phyloP scores from a whole-genome alignment of 164 flowering plant genomes.

The Nymphaea colorata region DNA sequence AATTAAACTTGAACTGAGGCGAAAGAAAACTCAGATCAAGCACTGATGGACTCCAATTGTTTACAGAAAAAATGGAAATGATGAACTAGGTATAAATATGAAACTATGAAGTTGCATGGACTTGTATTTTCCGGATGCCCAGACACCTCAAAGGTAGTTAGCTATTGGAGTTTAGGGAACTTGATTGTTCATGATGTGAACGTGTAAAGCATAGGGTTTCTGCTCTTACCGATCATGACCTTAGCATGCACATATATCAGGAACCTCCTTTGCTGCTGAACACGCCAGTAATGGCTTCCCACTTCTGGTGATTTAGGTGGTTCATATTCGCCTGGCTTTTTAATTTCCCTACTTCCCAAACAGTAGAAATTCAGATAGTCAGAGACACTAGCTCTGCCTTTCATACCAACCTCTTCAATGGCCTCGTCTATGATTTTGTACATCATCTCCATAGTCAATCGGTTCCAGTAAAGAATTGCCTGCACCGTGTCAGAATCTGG shows the following conservation, averaged over 20 bases:
- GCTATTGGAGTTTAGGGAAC: too few species aligned
- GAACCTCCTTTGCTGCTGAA: constrained; percentile 51
- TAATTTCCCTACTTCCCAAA: constrained; percentile 47
- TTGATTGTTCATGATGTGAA: too few species aligned
- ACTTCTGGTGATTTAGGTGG: constrained; percentile 40
- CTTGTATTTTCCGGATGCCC: too few species aligned
- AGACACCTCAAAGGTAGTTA: too few species aligned
- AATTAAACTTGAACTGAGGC: too few species aligned
- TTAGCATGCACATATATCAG: constrained; percentile 73
- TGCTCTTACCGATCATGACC: constrained; percentile 57
- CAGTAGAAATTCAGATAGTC: constrained; percentile 59
- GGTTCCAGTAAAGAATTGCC: constrained; percentile 67
- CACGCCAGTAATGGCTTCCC: constrained; percentile 35
- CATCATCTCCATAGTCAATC: constrained; percentile 77
- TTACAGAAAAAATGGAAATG: too few species aligned
- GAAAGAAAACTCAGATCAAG: too few species aligned
- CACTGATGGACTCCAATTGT: too few species aligned
- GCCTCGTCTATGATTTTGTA: constrained; percentile 36
- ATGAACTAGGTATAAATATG: too few species aligned
- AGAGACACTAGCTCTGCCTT: constrained; percentile 17
- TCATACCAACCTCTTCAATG: constrained; percentile 23
- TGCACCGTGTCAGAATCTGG: constrained; percentile 53
- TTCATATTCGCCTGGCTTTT: constrained; percentile 22
- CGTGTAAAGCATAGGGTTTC: background rate
- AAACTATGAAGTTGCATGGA: too few species aligned